Base-by-base conservation (phyloP, 2,329 filamentous ascomycete genomes). In the Phyllosticta paracitricarpa region DNA sequence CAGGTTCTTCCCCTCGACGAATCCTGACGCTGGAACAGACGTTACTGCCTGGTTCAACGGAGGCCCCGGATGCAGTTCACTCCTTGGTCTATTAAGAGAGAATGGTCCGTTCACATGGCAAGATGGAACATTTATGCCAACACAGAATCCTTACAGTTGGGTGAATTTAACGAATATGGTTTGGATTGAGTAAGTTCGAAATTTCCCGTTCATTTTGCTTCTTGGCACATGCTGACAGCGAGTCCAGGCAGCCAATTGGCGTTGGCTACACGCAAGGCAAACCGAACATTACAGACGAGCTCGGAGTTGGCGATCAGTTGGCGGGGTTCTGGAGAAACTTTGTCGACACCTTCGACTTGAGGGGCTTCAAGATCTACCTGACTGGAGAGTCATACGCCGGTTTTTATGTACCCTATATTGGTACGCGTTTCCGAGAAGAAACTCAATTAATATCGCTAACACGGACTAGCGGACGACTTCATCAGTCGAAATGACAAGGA, bases 51-150 rank as follows among this genome's bases (percentile, higher is more conserved):
- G 75, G 73, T 68, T 74, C 57, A 74, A 75, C 55, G 72, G 72
- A 28, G 72, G 72, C 8, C 74, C 75, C 6, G 75, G 75, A 2
- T 77, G 75, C 64, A 71, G 67, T 33, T 88, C 85, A 1, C 78
- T 90, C 6, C 81, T 85, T 65, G 88, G 87, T 7, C 77, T 92
- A 1, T 71, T 93, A 9, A 87, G 89, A 57, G 89, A 93, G 67
- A 92, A 91, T 66, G 89, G 89, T 0, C 87, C 89, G 0, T 73
- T 73, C 58, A 70, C 65, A 1, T 75, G 73, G 72, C 82, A 87
- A 69, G 79, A 83, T 12, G 89, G 89, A 35, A 92, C 87, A 0
- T 82, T 79, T 61, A 78, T 79, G 19, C 88, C 88, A 0, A 78
- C 84, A 0, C 75, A 77, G 54, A 91, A 91, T 69, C 79, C 82